These are phyloP conservation scores for Tulasnella sp. DNA, from an alignment of 768 basidiomycete genomes.

Conservation along the genomic window DNA sequence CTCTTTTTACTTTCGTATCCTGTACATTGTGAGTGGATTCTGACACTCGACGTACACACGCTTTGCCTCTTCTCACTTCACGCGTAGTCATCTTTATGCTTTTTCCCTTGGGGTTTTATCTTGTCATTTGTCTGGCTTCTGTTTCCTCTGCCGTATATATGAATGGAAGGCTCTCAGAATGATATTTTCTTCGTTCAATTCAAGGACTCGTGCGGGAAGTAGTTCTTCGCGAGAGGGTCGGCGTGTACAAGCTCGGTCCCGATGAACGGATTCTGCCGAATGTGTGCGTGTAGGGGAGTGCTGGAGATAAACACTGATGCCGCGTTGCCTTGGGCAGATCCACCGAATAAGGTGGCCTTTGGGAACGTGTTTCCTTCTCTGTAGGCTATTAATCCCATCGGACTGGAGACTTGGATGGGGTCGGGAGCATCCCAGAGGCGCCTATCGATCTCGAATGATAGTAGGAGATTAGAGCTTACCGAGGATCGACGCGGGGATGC, in stretches of 20 bases:
- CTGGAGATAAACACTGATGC: neutral
- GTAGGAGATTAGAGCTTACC: neutral
- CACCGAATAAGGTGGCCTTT: neutral
- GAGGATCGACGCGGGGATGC: neutral
- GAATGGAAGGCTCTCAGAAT: neutral
- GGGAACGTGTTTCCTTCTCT: neutral
- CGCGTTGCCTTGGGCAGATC: neutral
- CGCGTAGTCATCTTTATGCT: neutral
- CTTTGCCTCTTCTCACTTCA: neutral
- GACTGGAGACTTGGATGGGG: neutral
- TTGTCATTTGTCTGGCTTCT: neutral
- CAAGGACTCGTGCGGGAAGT: neutral
- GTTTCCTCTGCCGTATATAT: neutral
- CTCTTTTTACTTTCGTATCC: neutral
- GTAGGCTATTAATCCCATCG: neutral
- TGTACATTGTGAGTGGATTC: neutral
- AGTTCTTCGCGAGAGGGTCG: neutral
- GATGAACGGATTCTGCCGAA: neutral
- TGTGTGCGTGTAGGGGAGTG: neutral
- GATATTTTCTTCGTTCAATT: neutral
- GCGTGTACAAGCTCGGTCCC: neutral
- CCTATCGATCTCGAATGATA: neutral
- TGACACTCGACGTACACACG: neutral
- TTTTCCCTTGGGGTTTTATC: neutral
- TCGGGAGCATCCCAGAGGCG: neutral